These are phyloP conservation scores for Pestalotiopsis sp. DNA, from an alignment of 2,329 filamentous ascomycete species.

Conservation along the genomic window DNA sequence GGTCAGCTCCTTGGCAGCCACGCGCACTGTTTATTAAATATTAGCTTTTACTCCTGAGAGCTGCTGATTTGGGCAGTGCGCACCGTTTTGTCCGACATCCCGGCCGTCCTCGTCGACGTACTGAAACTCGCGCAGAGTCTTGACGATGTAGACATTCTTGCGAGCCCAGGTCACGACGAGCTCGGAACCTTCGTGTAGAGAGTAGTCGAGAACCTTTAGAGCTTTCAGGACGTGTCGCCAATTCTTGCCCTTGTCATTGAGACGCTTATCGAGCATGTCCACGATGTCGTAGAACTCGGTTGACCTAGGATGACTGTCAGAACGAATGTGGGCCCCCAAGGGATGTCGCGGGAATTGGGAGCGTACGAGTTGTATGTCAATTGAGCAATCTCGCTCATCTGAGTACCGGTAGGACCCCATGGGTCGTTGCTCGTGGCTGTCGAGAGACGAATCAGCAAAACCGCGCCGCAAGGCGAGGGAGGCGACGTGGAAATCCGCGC, in stretches of 20 bases:
- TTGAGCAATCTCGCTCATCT: slow-evolving; percentile 98
- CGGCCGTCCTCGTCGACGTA: slow-evolving; percentile 94
- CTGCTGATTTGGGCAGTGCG: slow-evolving; percentile 25
- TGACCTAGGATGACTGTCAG: slow-evolving; percentile 56
- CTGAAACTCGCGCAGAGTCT: slow-evolving; percentile 94
- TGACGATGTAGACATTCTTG: slow-evolving; percentile 98
- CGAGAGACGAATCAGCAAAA: neutral
- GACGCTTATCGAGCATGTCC: slow-evolving; percentile 98
- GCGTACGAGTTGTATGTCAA: slow-evolving; percentile 96
- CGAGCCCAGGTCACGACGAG: slow-evolving; percentile 96
- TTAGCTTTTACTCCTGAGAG: too few relatives aligned
- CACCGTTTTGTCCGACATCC: slow-evolving; percentile 96
- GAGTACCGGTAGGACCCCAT: slow-evolving; percentile 96
- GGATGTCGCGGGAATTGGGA: slow-evolving; percentile 1
- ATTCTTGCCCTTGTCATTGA: slow-evolving; percentile 99
- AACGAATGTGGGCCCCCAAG: neutral
- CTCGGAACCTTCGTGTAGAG: slow-evolving; percentile 94
- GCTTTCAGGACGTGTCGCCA: slow-evolving; percentile 98
- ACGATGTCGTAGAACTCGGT: slow-evolving; percentile 99
- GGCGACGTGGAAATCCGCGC: slow-evolving; percentile 17
- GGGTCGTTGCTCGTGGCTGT: slow-evolving; percentile 96
- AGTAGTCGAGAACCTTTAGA: slow-evolving; percentile 96
- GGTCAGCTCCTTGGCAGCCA: slow-evolving; percentile 94
- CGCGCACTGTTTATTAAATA: slow-evolving; percentile 65
- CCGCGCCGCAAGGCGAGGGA: neutral